Evolutionary conservation across 2,329 filamentous ascomycete species (phyloP), one percentile per base, ranked within the genome.

Genomic region (Basipetospora sp.): DNA sequence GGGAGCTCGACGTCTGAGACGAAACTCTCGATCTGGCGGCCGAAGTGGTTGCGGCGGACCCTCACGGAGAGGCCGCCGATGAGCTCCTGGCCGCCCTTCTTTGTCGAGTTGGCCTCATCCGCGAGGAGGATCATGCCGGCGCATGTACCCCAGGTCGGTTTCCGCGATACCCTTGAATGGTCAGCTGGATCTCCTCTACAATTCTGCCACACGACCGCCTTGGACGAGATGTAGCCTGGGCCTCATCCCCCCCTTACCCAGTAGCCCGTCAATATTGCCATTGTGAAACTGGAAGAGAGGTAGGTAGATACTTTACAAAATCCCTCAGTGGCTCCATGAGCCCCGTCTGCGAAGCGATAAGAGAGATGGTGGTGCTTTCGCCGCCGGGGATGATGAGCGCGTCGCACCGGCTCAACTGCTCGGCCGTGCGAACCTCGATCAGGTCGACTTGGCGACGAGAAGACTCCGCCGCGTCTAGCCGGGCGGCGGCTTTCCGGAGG

Each of bases 101-200:
- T 96, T 27, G 83, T 86, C 44, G 79, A 74, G 55, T 88, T 93
- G 35, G 86, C 88, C 41, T 80, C 77, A 51, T 94, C 82, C 2
- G 86, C 80, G 35, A 98, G 76, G 34, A 96, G 64, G 48, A 98
- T 94, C 41, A 96, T 70, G 8, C 90, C 90, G 10, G 90, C 90
- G 56, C 90, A 98, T 15, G 90, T 96, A 40, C 90, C 90, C 88
- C 88, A 98, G 17, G 81, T 83, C 9, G 87, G 87, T 48, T 81
- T 86, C 47, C 80, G 74, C 37, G 74, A 63, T 29, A 82, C 64
- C 51, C 83, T 88, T 45, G 29, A 22, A 15, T n/a, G 29, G 20
- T 10, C 29, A n/a, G 20, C 32, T 22, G 20, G 36, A 37, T 17
- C 13, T n/a, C n/a, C n/a, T n/a, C n/a, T n/a, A n/a, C n/a, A n/a